These are phyloP conservation scores for Quercus dentata DNA, from an alignment of 306 rosid genomes.

Conservation along the genomic window DNA sequence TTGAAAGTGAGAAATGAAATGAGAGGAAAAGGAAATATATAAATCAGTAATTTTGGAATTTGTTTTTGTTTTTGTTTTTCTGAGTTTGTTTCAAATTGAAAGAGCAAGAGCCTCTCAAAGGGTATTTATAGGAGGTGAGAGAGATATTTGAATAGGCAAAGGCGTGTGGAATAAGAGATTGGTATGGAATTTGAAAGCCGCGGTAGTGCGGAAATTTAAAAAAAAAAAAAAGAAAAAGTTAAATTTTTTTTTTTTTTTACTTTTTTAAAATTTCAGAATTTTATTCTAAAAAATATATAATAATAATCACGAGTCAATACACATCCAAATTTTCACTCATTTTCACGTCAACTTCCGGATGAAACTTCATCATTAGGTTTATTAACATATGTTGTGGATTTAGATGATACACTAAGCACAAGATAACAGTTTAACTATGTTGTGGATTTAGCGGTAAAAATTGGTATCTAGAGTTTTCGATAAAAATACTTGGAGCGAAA, in stretches of 20 bases:
- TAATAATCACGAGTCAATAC: too few species aligned
- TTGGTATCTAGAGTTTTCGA: too few species aligned
- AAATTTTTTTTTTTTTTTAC: not conserved
- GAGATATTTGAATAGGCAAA: constrained; percentile 18
- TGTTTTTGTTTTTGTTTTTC: too few species aligned
- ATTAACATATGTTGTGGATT: too few species aligned
- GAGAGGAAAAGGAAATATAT: not conserved
- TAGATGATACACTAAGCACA: too few species aligned
- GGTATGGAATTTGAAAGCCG: constrained; percentile 28
- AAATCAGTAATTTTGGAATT: not conserved
- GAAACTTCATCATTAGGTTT: too few species aligned
- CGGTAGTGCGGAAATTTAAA: not conserved
- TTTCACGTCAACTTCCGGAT: too few species aligned
- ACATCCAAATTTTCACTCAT: too few species aligned
- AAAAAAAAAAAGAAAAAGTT: not conserved
- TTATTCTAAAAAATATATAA: too few species aligned
- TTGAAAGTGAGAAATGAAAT: not conserved
- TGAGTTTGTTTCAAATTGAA: constrained; percentile 5
- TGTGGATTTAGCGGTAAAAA: too few species aligned
- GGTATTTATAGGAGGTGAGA: constrained; percentile 42
- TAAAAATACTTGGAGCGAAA: not conserved
- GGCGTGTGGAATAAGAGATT: constrained; percentile 60
- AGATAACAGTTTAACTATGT: too few species aligned
- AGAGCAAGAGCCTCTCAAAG: not conserved
- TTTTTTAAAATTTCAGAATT: not conserved